Percentiles rank a stretch among this genome's conserved stretches.
phyloP scores from a whole-genome alignment of 2,329 filamentous ascomycete species.

The Pseudogymnoascus sp. region DNA sequence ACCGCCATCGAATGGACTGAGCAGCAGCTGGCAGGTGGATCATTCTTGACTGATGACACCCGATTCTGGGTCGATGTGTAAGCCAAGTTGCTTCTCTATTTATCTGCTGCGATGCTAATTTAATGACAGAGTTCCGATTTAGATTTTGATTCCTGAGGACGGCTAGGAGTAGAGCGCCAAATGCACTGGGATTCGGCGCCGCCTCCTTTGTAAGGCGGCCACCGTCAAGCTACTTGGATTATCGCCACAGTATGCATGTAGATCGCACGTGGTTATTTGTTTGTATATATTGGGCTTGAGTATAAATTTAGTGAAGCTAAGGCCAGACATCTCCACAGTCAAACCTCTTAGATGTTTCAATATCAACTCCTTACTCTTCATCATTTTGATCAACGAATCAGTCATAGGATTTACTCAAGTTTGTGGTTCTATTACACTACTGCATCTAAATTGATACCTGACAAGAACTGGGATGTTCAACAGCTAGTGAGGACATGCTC shows the following conservation, averaged over 20 bases:
- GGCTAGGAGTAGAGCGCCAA: no score
- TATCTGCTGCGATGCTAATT: background rate
- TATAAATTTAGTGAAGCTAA: background rate
- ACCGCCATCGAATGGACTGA: background rate
- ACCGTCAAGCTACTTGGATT: no score
- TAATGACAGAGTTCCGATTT: background rate
- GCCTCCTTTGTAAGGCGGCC: background rate
- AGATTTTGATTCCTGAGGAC: background rate
- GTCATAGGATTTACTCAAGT: background rate
- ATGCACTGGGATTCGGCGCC: no score
- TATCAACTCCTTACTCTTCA: background rate
- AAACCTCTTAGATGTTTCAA: background rate
- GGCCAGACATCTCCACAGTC: background rate
- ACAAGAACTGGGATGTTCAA: conserved; percentile 11
- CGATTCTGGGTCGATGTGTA: conserved; percentile 2
- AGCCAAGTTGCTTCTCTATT: background rate
- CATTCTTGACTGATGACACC: background rate
- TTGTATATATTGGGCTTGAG: no score
- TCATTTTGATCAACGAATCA: background rate
- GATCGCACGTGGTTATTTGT: no score
- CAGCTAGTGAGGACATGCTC: conserved; percentile 15
- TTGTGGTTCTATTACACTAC: background rate
- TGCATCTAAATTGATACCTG: background rate
- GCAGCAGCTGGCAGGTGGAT: background rate
- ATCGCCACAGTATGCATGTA: no score